A percentile compares a stretch with the other conserved stretches of the same genome.
Evolutionary conservation across 805 yeast genomes (phyloP).

Genomic region (Suhomyces faveliae): DNA sequence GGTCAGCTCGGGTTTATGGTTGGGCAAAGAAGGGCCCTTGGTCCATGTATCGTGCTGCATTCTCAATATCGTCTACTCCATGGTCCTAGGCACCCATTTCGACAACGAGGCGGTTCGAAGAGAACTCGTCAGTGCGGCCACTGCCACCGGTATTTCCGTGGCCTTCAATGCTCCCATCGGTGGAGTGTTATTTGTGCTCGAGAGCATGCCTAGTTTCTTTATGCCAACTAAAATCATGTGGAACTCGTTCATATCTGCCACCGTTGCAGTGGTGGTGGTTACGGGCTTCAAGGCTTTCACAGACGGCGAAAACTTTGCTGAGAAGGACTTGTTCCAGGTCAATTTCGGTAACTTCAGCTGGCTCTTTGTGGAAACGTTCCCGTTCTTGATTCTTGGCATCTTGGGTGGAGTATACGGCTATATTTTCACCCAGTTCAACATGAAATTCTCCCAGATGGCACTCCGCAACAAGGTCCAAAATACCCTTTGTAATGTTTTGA

Average conservation of each 20-base stretch:
- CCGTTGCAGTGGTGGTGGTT: slow-evolving; percentile 64
- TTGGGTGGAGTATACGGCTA: slow-evolving; percentile 70
- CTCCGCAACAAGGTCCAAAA: slow-evolving; percentile 34
- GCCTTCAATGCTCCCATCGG: slow-evolving; percentile 89
- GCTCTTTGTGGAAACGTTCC: slow-evolving; percentile 67
- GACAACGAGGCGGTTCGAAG: slow-evolving; percentile 60
- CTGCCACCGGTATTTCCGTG: slow-evolving; percentile 81
- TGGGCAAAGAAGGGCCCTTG: slow-evolving; percentile 85
- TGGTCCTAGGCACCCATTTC: slow-evolving; percentile 34
- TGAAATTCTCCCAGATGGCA: slow-evolving; percentile 21
- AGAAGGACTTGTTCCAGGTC: slow-evolving; percentile 56
- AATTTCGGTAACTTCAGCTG: slow-evolving; percentile 70
- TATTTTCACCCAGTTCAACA: slow-evolving; percentile 48
- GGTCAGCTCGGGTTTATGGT: slow-evolving; percentile 76
- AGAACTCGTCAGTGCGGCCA: slow-evolving; percentile 68
- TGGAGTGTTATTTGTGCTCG: slow-evolving; percentile 77
- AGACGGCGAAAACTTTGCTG: slow-evolving; percentile 39
- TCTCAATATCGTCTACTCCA: slow-evolving; percentile 31
- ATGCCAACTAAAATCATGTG: slow-evolving; percentile 68
- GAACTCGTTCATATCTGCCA: slow-evolving; percentile 80
- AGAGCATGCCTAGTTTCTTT: slow-evolving; percentile 63
- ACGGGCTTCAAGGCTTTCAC: slow-evolving; percentile 39
- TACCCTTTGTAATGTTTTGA: slow-evolving; percentile 19
- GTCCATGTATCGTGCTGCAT: slow-evolving; percentile 75
- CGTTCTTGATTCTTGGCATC: slow-evolving; percentile 69